A percentile compares a stretch with the other conserved stretches of the same genome.
Evolutionary conservation across 1,139 yeast species (phyloP).

Genomic region (Martiniozyma asiatica): DNA sequence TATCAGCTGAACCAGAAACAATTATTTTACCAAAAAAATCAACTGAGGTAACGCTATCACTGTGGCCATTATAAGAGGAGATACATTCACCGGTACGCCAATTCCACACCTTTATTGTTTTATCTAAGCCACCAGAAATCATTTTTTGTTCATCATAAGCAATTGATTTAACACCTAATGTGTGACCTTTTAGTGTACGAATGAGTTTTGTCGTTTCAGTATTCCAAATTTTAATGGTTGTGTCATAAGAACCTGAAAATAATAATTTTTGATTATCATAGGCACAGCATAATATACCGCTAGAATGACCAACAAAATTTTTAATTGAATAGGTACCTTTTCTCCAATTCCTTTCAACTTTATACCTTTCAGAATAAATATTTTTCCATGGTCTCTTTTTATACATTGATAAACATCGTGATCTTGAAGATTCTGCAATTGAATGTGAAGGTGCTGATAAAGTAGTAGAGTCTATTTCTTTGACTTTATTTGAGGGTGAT

Average conservation of each 20-base stretch:
- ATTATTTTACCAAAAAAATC: slow-evolving; percentile 71
- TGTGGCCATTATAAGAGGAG: slow-evolving; percentile 87
- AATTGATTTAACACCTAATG: slow-evolving; percentile 72
- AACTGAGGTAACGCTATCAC: slow-evolving; percentile 72
- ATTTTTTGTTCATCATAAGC: slow-evolving; percentile 81
- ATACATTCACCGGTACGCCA: slow-evolving; percentile 89
- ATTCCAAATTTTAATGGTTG: slow-evolving; percentile 85
- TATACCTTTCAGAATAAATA: slow-evolving; percentile 81
- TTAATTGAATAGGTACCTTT: slow-evolving; percentile 57
- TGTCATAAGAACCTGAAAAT: slow-evolving; percentile 87
- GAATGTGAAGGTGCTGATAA: too few relatives aligned
- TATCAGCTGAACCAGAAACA: slow-evolving; percentile 89
- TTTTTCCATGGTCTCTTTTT: slow-evolving; percentile 86
- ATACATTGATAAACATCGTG: too few relatives aligned
- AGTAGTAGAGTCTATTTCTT: too few relatives aligned
- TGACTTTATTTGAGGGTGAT: too few relatives aligned
- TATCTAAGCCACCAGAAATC: slow-evolving; percentile 85
- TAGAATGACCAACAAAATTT: slow-evolving; percentile 73
- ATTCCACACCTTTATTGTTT: slow-evolving; percentile 91
- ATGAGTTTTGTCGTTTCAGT: slow-evolving; percentile 65
- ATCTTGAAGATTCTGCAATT: slow-evolving; percentile 2
- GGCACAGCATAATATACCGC: slow-evolving; percentile 78
- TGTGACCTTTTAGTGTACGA: slow-evolving; percentile 72
- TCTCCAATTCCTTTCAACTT: slow-evolving; percentile 91
- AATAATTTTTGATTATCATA: slow-evolving; percentile 63